These are phyloP conservation scores for Colletotrichum sp. DNA, from an alignment of 2,329 filamentous ascomycete species.

Conservation along the genomic window DNA sequence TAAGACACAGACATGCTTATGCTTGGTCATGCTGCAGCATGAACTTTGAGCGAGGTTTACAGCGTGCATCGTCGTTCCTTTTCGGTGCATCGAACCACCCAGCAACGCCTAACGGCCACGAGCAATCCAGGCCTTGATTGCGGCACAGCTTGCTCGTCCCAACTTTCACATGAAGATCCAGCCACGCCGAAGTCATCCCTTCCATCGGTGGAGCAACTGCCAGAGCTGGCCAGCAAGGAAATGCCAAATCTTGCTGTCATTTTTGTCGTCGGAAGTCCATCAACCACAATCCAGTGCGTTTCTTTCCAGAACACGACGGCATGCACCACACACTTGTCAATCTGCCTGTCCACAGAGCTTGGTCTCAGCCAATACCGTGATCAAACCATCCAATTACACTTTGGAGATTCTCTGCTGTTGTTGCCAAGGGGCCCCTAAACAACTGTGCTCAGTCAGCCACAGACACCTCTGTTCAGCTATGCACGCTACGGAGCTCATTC, in stretches of 20 bases:
- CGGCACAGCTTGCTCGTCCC: background rate
- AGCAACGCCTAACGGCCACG: background rate
- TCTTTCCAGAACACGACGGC: background rate
- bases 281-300: background rate
- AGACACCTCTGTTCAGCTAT: background rate
- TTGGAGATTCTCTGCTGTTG: background rate
- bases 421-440: background rate
- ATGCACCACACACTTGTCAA: background rate
- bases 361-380: background rate
- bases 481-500: background rate
- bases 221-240: background rate
- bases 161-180: background rate
- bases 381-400: background rate
- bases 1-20: background rate
- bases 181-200: background rate
- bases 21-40: background rate
- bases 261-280: background rate
- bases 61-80: background rate
- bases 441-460: background rate
- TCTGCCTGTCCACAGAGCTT: background rate
- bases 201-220: background rate
- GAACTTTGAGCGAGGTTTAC: background rate
- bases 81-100: background rate
- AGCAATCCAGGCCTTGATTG: background rate
- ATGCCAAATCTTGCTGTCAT: background rate